phyloP scores from a whole-genome alignment of 129 eudicot species.

The Flaveria trinervia region DNA sequence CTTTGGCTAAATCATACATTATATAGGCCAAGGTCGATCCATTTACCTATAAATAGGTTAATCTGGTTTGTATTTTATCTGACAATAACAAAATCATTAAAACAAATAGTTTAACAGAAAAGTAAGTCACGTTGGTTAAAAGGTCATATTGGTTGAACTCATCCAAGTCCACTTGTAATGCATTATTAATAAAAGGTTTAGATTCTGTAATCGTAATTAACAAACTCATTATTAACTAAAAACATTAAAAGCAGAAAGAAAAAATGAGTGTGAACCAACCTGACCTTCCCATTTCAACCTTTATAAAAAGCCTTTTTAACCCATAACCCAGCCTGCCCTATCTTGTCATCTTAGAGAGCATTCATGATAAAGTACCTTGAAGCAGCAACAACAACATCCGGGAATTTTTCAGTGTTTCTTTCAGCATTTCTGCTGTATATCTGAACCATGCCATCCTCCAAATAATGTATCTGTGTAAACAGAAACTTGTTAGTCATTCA shows the following conservation, averaged over 20 bases:
- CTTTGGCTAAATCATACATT: background rate
- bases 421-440: slow-evolving; percentile 94
- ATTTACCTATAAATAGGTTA: background rate
- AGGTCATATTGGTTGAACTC: background rate
- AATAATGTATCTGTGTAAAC: slow-evolving; percentile 62
- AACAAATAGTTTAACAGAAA: background rate
- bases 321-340: background rate
- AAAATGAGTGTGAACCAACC: background rate
- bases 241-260: background rate
- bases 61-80: background rate
- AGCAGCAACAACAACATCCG: slow-evolving; percentile 74
- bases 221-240: background rate
- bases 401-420: slow-evolving; percentile 85
- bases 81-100: background rate
- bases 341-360: background rate
- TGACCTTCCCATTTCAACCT: background rate
- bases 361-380: slow-evolving; percentile 48
- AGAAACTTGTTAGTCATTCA: background rate
- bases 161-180: background rate
- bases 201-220: background rate
- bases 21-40: background rate
- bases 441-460: slow-evolving; percentile 89
- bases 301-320: background rate
- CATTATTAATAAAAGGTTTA: background rate
- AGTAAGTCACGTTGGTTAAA: background rate